Evolutionary conservation across 1,284 basidiomycete species (phyloP).

Genomic region (Pyrrhoderma noxium): DNA sequence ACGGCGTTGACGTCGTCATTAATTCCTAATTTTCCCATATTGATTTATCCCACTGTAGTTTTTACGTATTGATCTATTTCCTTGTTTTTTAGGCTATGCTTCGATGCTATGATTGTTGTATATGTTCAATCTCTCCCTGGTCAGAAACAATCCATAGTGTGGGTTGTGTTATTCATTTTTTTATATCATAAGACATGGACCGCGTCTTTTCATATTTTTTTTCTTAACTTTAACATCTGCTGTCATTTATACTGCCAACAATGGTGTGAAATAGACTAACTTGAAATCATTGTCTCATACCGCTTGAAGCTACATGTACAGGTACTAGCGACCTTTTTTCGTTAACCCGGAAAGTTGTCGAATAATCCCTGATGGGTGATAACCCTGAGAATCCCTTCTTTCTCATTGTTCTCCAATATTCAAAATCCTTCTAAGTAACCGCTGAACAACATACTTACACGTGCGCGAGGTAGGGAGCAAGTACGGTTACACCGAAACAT

Average conservation of each 20-base stretch:
- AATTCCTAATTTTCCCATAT: background rate
- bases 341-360: background rate
- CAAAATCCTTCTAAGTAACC: background rate
- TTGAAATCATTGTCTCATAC: background rate
- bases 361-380: background rate
- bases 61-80: conserved; percentile 15
- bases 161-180: background rate
- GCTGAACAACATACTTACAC: no score
- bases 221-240: conserved; percentile 5
- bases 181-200: conserved; percentile 9
- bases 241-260: background rate
- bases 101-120: conserved; percentile 3
- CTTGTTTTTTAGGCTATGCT: conserved; percentile 6
- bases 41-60: conserved; percentile 6
- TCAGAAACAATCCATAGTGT: no score
- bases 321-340: no score
- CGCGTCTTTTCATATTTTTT: background rate
- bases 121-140: background rate
- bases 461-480: no score
- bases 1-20: conserved; percentile 9
- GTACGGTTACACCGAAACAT: no score
- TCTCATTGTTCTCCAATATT: conserved; percentile 1
- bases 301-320: no score
- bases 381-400: background rate
- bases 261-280: background rate